These are phyloP conservation scores for Alternaria gaisen DNA, from an alignment of 2,329 filamentous ascomycete genomes.

Conservation along the genomic window DNA sequence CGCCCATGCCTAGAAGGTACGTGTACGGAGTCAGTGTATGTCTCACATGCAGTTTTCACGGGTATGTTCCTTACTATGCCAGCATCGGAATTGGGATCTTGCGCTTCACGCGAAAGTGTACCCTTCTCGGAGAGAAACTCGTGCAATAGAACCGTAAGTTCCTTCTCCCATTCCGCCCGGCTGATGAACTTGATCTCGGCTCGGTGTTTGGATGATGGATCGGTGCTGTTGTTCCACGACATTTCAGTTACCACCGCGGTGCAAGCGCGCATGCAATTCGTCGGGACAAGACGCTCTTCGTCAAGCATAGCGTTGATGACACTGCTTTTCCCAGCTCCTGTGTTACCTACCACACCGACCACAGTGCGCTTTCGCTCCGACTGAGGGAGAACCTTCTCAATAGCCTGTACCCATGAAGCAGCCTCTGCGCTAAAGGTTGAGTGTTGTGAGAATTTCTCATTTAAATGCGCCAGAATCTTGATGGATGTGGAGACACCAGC, in stretches of 20 bases:
- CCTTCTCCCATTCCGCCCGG: slow-evolving; percentile 61
- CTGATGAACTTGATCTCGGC: slow-evolving; percentile 68
- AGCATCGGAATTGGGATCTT: slow-evolving; percentile 40
- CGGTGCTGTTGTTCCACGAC: slow-evolving; percentile 60
- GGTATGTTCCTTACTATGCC: background rate
- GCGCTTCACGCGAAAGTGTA: slow-evolving; percentile 48
- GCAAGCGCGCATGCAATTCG: slow-evolving; percentile 68
- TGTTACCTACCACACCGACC: slow-evolving; percentile 68
- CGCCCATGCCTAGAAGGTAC: slow-evolving; percentile 48
- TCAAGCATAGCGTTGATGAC: slow-evolving; percentile 71
- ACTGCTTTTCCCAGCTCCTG: slow-evolving; percentile 69
- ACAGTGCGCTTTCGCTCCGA: slow-evolving; percentile 56
- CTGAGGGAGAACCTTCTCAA: slow-evolving; percentile 54
- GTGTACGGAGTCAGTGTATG: background rate
- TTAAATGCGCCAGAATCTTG: slow-evolving; percentile 48
- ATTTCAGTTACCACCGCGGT: slow-evolving; percentile 70
- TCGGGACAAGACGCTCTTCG: slow-evolving; percentile 65
- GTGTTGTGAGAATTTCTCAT: slow-evolving; percentile 40
- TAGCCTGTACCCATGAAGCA: slow-evolving; percentile 53
- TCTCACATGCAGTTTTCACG: background rate
- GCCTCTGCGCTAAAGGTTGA: slow-evolving; percentile 39
- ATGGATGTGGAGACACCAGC: slow-evolving; percentile 51
- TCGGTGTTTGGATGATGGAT: slow-evolving; percentile 55
- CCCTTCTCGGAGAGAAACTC: slow-evolving; percentile 59
- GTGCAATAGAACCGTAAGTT: slow-evolving; percentile 59